Evolutionary conservation across 768 basidiomycete species (phyloP).

Genomic region (Candolleomyces aberdarensis): DNA sequence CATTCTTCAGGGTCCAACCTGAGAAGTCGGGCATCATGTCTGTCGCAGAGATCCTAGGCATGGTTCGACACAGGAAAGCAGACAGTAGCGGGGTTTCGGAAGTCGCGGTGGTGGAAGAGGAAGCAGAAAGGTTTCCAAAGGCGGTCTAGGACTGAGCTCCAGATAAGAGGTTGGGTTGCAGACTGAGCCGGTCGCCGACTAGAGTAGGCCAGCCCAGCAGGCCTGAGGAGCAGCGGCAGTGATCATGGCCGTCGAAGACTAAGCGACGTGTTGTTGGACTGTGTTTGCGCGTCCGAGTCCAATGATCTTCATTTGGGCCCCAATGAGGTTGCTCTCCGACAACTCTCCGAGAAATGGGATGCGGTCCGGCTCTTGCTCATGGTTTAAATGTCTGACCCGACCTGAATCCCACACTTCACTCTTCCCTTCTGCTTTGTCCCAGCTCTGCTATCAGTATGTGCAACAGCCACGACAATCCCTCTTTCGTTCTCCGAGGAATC

Average conservation of each 20-base stretch:
- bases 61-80: conserved; percentile 21
- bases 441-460: conserved; percentile 36
- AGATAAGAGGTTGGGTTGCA: not conserved
- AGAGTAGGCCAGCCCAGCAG: conserved; percentile 1
- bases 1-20: conserved; percentile 50
- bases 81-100: conserved; percentile 4
- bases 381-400: conserved; percentile 2
- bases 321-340: not conserved
- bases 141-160: not conserved
- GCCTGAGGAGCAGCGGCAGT: not conserved
- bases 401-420: not conserved
- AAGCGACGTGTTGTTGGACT: not conserved
- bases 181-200: not conserved
- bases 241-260: not conserved
- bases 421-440: conserved; percentile 3
- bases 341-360: conserved; percentile 7
- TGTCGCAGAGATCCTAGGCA: conserved; percentile 39
- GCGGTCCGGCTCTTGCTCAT: conserved; percentile 12
- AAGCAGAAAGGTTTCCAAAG: not conserved
- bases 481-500: conserved; percentile 72
- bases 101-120: conserved; percentile 6
- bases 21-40: conserved; percentile 49
- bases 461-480: conserved; percentile 57
- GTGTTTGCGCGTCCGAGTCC: not conserved
- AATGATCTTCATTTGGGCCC: not conserved